A percentile compares a stretch with the other conserved stretches of the same genome.
These are phyloP conservation scores for Candida awuae DNA, from an alignment of 805 yeast genomes.

Conservation along the genomic window DNA sequence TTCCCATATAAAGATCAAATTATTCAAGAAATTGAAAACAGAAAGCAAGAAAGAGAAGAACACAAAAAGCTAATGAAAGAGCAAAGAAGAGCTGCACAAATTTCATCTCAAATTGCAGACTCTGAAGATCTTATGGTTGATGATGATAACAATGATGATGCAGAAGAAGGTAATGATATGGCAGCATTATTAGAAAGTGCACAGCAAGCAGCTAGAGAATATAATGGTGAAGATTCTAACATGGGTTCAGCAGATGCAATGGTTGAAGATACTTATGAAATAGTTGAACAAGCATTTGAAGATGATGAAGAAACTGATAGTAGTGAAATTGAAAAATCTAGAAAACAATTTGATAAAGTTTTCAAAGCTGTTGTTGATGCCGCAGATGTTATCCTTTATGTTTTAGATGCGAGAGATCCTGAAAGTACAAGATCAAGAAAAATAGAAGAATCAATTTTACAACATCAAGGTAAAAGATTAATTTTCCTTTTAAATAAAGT, in stretches of 20 bases:
- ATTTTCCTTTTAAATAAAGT: slow-evolving; percentile 84
- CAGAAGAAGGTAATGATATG: slow-evolving; percentile 36
- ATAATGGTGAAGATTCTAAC: slow-evolving; percentile 44
- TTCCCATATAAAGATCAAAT: slow-evolving; percentile 91
- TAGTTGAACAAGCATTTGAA: slow-evolving; percentile 40
- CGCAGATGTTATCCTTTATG: slow-evolving; percentile 84
- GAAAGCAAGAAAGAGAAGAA: slow-evolving; percentile 48
- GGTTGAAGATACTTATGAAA: slow-evolving; percentile 42
- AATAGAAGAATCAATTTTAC: slow-evolving; percentile 83
- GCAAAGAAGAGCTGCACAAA: slow-evolving; percentile 34
- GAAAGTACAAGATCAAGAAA: slow-evolving; percentile 87
- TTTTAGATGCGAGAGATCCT: slow-evolving; percentile 97
- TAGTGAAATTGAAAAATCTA: slow-evolving; percentile 58
- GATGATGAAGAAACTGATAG: slow-evolving; percentile 28
- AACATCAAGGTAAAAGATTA: slow-evolving; percentile 72
- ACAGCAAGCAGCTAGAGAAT: slow-evolving; percentile 74
- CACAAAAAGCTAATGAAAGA: slow-evolving; percentile 42
- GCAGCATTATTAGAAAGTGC: slow-evolving; percentile 88
- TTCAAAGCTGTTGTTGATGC: slow-evolving; percentile 90
- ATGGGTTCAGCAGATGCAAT: slow-evolving; percentile 31
- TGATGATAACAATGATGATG: slow-evolving; percentile 23
- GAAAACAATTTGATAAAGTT: slow-evolving; percentile 89
- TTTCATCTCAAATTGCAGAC: background rate
- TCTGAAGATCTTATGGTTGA: background rate
- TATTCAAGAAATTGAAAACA: slow-evolving; percentile 60